Conservation (phyloP, 2,329 filamentous ascomycete genomes). For the Exophiala xenobiotica region DNA sequence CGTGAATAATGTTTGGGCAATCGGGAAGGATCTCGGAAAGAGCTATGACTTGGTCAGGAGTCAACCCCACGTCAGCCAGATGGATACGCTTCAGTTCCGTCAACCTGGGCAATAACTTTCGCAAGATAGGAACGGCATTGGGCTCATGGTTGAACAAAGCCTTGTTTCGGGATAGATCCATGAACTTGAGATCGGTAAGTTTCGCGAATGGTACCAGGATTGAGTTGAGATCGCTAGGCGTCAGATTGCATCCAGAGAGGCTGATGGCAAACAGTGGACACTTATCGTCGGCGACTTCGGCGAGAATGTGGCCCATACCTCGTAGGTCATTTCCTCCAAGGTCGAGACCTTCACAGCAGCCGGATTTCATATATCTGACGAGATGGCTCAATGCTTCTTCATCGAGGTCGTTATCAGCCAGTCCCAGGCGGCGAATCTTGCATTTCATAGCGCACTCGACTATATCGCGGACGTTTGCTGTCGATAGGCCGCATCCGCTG, state of each 20-base stretch:
- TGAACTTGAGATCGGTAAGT: slow-evolving; percentile 74
- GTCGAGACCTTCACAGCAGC: slow-evolving; percentile 83
- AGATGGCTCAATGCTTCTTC: slow-evolving; percentile 73
- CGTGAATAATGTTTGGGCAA: slow-evolving; percentile 73
- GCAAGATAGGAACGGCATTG: slow-evolving; percentile 70
- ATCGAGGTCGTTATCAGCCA: slow-evolving; percentile 79
- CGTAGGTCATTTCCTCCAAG: slow-evolving; percentile 77
- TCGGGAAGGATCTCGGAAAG: slow-evolving; percentile 89
- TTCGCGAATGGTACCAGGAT: slow-evolving; percentile 72
- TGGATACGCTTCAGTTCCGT: slow-evolving; percentile 77
- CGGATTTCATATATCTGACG: slow-evolving; percentile 70
- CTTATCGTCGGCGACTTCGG: slow-evolving; percentile 51
- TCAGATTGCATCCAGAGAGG: slow-evolving; percentile 80
- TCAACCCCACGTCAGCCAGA: slow-evolving; percentile 78
- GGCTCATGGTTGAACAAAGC: slow-evolving; percentile 72
- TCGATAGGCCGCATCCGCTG: slow-evolving; percentile 71
- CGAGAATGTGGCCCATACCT: slow-evolving; percentile 46
- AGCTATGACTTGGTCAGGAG: slow-evolving; percentile 83
- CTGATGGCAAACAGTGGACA: slow-evolving; percentile 75
- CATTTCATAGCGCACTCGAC: slow-evolving; percentile 80
- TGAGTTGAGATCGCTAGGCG: slow-evolving; percentile 67
- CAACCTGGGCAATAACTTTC: slow-evolving; percentile 83
- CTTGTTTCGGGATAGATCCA: slow-evolving; percentile 89
- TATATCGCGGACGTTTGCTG: slow-evolving; percentile 69
- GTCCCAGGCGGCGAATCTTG: slow-evolving; percentile 73